phyloP scores from a whole-genome alignment of 1,284 basidiomycete species.

The Tetrapyrgos nigripes region DNA sequence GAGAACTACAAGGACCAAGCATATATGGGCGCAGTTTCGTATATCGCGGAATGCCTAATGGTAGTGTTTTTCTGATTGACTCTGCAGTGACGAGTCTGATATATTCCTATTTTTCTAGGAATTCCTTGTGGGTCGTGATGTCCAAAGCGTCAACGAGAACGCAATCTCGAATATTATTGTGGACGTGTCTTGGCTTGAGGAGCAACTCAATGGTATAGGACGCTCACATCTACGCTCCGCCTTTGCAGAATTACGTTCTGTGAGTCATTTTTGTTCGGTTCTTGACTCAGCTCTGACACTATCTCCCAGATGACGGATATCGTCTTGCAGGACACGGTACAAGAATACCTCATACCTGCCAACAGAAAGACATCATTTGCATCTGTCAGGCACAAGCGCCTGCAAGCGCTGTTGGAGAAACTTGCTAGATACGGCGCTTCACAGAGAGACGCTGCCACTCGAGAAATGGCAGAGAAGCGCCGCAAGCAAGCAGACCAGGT shows the following conservation, averaged over 20 bases:
- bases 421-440: slow-evolving; percentile 71
- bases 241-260: slow-evolving; percentile 84
- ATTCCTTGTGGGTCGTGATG: slow-evolving; percentile 78
- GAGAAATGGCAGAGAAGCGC: slow-evolving; percentile 73
- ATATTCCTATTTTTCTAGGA: slow-evolving; percentile 56
- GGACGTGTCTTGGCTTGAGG: slow-evolving; percentile 87
- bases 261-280: slow-evolving; percentile 44
- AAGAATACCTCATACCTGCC: slow-evolving; percentile 80
- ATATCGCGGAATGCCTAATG: slow-evolving; percentile 89
- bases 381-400: slow-evolving; percentile 73
- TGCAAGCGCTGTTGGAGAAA: slow-evolving; percentile 85
- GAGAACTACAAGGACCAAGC: slow-evolving; percentile 87
- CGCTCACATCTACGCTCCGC: slow-evolving; percentile 74
- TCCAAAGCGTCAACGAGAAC: slow-evolving; percentile 88
- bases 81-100: background rate
- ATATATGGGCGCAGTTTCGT: slow-evolving; percentile 84
- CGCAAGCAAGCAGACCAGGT: slow-evolving; percentile 83
- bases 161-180: slow-evolving; percentile 84
- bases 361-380: slow-evolving; percentile 76
- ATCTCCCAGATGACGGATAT: slow-evolving; percentile 75
- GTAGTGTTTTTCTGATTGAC: slow-evolving; percentile 43
- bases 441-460: slow-evolving; percentile 61
- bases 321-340: slow-evolving; percentile 74
- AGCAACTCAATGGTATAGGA: slow-evolving; percentile 78
- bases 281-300: slow-evolving; percentile 15